phyloP scores from a whole-genome alignment of 2,329 filamentous ascomycete genomes.

The Amphichorda felina region DNA sequence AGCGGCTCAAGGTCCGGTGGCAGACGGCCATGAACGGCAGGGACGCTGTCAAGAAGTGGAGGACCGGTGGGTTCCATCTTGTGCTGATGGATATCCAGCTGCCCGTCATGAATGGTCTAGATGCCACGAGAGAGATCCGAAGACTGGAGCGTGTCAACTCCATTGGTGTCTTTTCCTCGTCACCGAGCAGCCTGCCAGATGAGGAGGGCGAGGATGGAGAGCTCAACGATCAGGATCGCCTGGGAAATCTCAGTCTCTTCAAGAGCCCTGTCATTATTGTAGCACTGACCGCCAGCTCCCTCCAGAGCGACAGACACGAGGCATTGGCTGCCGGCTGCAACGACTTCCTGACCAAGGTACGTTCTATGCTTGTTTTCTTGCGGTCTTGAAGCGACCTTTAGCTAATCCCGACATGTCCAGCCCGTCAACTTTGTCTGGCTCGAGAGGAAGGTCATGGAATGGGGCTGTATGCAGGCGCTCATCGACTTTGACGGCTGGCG shows the following conservation, averaged over 20 bases:
- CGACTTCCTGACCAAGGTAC: slow-evolving; percentile 93
- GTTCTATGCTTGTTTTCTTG: too few relatives aligned
- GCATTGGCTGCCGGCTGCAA: slow-evolving; percentile 93
- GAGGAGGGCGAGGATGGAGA: slow-evolving; percentile 23
- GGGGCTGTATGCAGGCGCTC: slow-evolving; percentile 98
- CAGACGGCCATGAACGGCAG: slow-evolving; percentile 93
- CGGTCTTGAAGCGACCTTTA: too few relatives aligned
- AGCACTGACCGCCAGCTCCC: slow-evolving; percentile 81
- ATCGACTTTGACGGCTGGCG: slow-evolving; percentile 98
- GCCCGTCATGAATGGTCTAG: slow-evolving; percentile 89
- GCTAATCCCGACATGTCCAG: slow-evolving; percentile 28
- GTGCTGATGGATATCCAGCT: slow-evolving; percentile 98
- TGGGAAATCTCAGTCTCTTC: slow-evolving; percentile 61
- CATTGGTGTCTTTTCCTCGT: slow-evolving; percentile 81
- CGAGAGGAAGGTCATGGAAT: slow-evolving; percentile 95
- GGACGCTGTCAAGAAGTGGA: slow-evolving; percentile 90
- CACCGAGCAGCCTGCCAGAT: slow-evolving; percentile 38
- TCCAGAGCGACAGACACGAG: slow-evolving; percentile 92
- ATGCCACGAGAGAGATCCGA: slow-evolving; percentile 90
- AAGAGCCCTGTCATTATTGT: slow-evolving; percentile 98
- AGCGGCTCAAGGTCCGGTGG: slow-evolving; percentile 90
- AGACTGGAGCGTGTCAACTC: slow-evolving; percentile 81
- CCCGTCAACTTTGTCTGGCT: slow-evolving; percentile 97
- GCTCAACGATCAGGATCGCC: slow-evolving; percentile 52
- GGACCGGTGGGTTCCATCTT: slow-evolving; percentile 81